A percentile compares a stretch with the other conserved stretches of the same genome.
phyloP scores from a whole-genome alignment of 2,329 filamentous ascomycete species.

The Sarocladium strictum region DNA sequence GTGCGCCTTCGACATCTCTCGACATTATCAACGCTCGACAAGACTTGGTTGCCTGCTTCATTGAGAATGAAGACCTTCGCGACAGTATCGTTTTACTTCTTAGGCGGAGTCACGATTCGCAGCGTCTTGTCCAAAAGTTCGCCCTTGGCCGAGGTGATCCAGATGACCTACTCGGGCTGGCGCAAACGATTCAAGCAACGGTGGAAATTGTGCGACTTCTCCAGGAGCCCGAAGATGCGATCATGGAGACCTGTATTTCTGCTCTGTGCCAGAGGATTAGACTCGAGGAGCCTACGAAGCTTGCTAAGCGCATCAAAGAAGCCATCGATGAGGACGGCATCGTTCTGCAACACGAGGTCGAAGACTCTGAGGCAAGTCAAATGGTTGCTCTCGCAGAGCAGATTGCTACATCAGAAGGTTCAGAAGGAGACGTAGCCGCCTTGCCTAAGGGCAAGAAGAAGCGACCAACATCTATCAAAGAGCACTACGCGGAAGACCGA shows the following conservation, averaged over 20 bases:
- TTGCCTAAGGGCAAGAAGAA: constrained; percentile 50
- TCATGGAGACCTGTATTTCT: constrained; percentile 30
- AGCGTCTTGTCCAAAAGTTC: constrained; percentile 90
- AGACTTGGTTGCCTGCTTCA: constrained; percentile 73
- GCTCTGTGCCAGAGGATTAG: constrained; percentile 52
- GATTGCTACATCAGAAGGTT: constrained; percentile 61
- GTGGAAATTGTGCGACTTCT: constrained; percentile 55
- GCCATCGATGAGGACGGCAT: constrained; percentile 92
- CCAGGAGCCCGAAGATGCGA: neutral
- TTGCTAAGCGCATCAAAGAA: constrained; percentile 65
- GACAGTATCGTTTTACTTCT: constrained; percentile 65
- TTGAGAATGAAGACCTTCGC: constrained; percentile 59
- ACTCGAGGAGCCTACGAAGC: constrained; percentile 58
- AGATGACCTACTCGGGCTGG: constrained; percentile 81
- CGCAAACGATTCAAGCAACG: constrained; percentile 72
- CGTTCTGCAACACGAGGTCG: constrained; percentile 69
- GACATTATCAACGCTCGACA: constrained; percentile 71
- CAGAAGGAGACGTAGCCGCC: constrained; percentile 44
- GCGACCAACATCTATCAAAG: constrained; percentile 40
- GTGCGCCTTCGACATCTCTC: constrained; percentile 84
- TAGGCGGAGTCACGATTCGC: constrained; percentile 73
- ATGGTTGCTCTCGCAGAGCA: constrained; percentile 70
- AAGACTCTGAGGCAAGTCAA: constrained; percentile 65
- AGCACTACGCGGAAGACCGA: constrained; percentile 54
- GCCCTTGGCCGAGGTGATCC: constrained; percentile 85